phyloP scores from a whole-genome alignment of 495 filamentous ascomycete species.

The Podospora sp. region DNA sequence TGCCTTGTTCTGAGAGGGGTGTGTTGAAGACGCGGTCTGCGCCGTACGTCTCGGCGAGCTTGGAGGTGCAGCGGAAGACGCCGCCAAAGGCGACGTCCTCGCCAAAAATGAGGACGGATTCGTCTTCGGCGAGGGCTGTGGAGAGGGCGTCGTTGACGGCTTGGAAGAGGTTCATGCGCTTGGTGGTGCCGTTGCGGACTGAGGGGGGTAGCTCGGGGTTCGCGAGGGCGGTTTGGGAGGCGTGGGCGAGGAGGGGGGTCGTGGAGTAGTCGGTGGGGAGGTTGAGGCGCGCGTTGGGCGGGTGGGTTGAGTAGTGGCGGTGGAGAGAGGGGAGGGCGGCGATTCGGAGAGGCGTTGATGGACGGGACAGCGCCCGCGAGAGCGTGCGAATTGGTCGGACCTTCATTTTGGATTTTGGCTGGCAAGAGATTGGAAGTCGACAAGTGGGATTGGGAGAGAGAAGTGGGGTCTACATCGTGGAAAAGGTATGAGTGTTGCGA shows the following conservation, averaged over 20 bases:
- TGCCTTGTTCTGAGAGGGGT: slow-evolving; percentile 90
- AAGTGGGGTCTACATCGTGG: neutral
- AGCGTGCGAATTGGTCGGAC: neutral
- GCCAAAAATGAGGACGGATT: slow-evolving; percentile 87
- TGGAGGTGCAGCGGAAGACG: slow-evolving; percentile 94
- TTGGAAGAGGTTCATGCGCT: slow-evolving; percentile 88
- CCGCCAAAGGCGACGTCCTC: slow-evolving; percentile 97
- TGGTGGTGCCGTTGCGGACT: slow-evolving; percentile 69
- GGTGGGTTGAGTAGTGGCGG: slow-evolving; percentile 49
- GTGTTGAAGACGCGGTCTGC: slow-evolving; percentile 94
- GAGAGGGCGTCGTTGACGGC: slow-evolving; percentile 88
- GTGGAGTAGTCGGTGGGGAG: slow-evolving; percentile 85
- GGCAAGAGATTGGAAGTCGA: neutral
- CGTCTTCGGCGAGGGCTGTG: slow-evolving; percentile 78
- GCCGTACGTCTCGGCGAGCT: slow-evolving; percentile 83
- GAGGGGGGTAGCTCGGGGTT: slow-evolving; percentile 65
- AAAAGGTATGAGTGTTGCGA: neutral
- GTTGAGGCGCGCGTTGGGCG: slow-evolving; percentile 68
- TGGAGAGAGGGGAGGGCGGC: slow-evolving; percentile 7
- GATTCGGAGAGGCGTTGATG: neutral
- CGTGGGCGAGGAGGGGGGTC: slow-evolving; percentile 79
- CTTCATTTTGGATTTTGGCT: neutral
- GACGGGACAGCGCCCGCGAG: neutral
- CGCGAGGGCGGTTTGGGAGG: slow-evolving; percentile 66
- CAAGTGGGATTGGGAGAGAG: neutral